Evolutionary conservation across 2,329 filamentous ascomycete genomes (phyloP).

Genomic region (Epichloe uncinata): DNA sequence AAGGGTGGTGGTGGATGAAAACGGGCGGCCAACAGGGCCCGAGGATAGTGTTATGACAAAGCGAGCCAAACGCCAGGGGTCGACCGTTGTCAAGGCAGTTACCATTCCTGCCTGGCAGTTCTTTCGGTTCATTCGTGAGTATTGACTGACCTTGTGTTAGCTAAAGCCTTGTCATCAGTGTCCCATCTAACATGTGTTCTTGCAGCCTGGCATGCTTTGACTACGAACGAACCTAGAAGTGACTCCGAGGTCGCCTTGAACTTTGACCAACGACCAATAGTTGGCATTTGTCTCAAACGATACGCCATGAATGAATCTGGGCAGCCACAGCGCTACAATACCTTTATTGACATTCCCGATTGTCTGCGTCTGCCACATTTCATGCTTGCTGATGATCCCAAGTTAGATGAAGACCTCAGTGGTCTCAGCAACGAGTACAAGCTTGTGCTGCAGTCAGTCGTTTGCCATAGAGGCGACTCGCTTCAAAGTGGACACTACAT

Average conservation of each 20-base stretch:
- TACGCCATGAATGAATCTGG: slow-evolving; percentile 62
- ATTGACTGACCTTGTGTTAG: slow-evolving; percentile 4
- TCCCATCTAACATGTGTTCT: background rate
- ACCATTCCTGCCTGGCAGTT: slow-evolving; percentile 97
- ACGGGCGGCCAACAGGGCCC: slow-evolving; percentile 29
- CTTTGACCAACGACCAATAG: slow-evolving; percentile 71
- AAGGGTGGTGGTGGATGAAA: slow-evolving; percentile 40
- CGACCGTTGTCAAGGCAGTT: slow-evolving; percentile 59
- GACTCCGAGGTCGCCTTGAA: slow-evolving; percentile 80
- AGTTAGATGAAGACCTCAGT: slow-evolving; percentile 40
- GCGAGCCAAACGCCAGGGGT: slow-evolving; percentile 30
- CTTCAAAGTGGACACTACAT: slow-evolving; percentile 88
- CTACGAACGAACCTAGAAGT: slow-evolving; percentile 37
- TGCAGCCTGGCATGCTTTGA: slow-evolving; percentile 68
- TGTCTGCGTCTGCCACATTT: slow-evolving; percentile 77
- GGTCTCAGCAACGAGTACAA: slow-evolving; percentile 84
- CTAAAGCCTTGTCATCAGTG: background rate
- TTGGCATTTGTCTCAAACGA: slow-evolving; percentile 86
- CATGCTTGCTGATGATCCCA: slow-evolving; percentile 61
- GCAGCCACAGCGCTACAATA: slow-evolving; percentile 57
- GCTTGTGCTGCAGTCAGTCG: slow-evolving; percentile 76
- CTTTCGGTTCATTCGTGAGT: slow-evolving; percentile 79
- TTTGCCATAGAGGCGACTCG: slow-evolving; percentile 81
- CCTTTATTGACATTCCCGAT: slow-evolving; percentile 79
- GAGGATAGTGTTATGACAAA: slow-evolving; percentile 29